A percentile compares a stretch with the other conserved stretches of the same genome.
phyloP scores from a whole-genome alignment of 306 rosid genomes.

The Vigna reflexopilosa region DNA sequence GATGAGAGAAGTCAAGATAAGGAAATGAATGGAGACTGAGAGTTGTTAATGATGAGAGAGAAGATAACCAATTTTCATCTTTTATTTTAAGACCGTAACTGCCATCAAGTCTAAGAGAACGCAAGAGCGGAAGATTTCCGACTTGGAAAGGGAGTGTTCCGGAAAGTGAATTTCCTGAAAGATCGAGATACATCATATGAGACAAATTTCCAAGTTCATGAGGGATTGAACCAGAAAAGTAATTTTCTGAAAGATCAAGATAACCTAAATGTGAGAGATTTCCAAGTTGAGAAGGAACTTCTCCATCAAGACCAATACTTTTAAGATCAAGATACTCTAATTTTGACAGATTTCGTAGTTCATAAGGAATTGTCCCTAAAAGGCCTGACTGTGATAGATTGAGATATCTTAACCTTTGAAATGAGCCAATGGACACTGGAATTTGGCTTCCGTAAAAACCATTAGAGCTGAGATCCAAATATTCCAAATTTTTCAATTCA shows the following conservation, averaged over 20 bases:
- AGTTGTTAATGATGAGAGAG: not conserved
- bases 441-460: not conserved
- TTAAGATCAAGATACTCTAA: not conserved
- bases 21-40: not conserved
- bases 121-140: constrained; percentile 25
- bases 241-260: not conserved
- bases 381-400: rapidly evolving
- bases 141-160: not conserved
- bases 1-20: not conserved
- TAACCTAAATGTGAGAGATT: not conserved
- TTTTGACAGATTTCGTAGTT: not conserved
- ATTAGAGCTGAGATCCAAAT: constrained; percentile 7
- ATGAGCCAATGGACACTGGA: not conserved
- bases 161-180: not conserved
- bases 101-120: not conserved
- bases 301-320: not conserved
- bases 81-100: not conserved
- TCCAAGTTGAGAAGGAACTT: not conserved
- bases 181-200: no score
- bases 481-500: not conserved
- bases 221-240: no score
- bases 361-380: not conserved
- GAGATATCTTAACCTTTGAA: constrained; percentile 27
- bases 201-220: no score
- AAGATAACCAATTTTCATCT: not conserved